Percentiles rank a stretch among this genome's conserved stretches.
These are phyloP conservation scores for Eragrostis tef DNA, from an alignment of 202 grass and related monocot genomes.

Conservation along the genomic window DNA sequence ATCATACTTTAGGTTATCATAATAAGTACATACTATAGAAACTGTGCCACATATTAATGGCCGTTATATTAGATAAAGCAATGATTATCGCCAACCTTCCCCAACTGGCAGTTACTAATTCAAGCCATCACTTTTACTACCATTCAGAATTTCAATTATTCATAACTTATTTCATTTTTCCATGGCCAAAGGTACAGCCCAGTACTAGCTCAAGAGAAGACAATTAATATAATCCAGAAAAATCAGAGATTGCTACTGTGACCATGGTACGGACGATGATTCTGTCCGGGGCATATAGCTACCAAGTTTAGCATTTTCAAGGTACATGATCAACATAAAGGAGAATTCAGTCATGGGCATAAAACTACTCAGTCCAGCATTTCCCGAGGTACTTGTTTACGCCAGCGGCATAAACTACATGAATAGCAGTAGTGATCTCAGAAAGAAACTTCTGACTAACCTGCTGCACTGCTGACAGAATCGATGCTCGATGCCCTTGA, in stretches of 20 bases:
- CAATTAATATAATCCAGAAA: background rate
- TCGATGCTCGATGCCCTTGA: conserved; percentile 54
- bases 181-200: background rate
- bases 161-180: background rate
- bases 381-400: background rate
- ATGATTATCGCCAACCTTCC: background rate
- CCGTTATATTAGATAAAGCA: background rate
- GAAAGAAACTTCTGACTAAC: conserved; percentile 48
- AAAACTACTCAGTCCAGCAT: conserved; percentile 5
- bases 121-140: conserved; percentile 11
- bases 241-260: background rate
- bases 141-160: background rate
- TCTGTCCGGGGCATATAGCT: no score
- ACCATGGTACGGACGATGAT: background rate
- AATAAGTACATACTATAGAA: conserved; percentile 5
- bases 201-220: background rate
- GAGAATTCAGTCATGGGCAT: background rate
- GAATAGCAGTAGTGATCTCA: background rate
- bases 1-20: conserved; percentile 22
- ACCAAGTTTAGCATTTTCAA: background rate
- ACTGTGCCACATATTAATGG: background rate
- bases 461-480: conserved; percentile 97
- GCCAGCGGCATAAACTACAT: background rate
- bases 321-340: conserved; percentile 2
- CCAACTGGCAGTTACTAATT: background rate